Evolutionary conservation across 148 eudicot genomes (phyloP).

Genomic region (Euryodendron excelsum): DNA sequence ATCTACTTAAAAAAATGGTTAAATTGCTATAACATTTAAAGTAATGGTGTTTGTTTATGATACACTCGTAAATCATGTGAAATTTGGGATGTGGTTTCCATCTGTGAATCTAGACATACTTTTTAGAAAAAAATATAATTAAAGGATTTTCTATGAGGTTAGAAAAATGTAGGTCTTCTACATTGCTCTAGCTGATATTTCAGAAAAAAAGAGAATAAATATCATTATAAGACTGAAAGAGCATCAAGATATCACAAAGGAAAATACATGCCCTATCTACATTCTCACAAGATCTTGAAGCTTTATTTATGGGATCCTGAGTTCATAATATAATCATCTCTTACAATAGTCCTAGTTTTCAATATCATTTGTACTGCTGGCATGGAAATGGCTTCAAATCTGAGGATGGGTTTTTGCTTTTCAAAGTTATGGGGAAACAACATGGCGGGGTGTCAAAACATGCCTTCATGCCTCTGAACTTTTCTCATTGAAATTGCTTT

Average conservation of each 20-base stretch:
- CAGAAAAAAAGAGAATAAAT: no score
- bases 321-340: conserved; percentile 8
- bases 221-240: no score
- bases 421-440: neutral
- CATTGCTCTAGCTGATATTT: conserved; percentile 3
- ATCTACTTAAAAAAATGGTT: neutral
- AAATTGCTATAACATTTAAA: neutral
- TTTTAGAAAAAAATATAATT: neutral
- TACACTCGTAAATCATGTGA: neutral
- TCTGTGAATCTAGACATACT: neutral
- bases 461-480: neutral
- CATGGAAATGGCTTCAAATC: no score
- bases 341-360: neutral
- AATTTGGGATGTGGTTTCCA: neutral
- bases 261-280: neutral
- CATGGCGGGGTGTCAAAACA: neutral
- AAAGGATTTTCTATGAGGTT: neutral
- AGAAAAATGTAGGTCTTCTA: neutral
- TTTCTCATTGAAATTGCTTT: no score
- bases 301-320: neutral
- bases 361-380: neutral
- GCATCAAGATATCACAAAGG: no score
- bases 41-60: neutral
- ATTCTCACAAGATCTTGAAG: neutral
- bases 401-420: neutral